These are phyloP conservation scores for Phytophthora tentaculata DNA, from an alignment of 352 stramenopile species.

Conservation along the genomic window DNA sequence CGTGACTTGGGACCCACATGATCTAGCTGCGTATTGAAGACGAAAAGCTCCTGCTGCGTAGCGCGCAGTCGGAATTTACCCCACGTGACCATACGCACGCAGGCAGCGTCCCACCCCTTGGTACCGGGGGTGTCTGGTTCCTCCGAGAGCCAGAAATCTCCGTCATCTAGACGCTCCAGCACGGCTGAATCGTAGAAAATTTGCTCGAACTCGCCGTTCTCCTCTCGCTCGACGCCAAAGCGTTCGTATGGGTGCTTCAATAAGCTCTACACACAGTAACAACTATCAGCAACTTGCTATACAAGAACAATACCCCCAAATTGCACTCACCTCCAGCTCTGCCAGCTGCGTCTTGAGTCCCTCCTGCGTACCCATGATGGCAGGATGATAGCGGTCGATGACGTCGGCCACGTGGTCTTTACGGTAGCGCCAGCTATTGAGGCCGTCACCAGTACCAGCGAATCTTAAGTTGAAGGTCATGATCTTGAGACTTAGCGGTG, in stretches of 20 bases:
- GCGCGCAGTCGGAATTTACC: constrained; percentile 67
- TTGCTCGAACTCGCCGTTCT: constrained; percentile 82
- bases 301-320: not conserved
- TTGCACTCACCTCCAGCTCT: constrained; percentile 53
- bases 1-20: constrained; percentile 65
- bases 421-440: constrained; percentile 71
- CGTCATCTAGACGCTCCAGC: constrained; percentile 59
- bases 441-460: constrained; percentile 63
- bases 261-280: constrained; percentile 30
- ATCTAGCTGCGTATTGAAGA: constrained; percentile 85
- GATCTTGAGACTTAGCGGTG: constrained; percentile 66
- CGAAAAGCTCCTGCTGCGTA: constrained; percentile 72
- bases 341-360: constrained; percentile 70
- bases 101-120: constrained; percentile 69
- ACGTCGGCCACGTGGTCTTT: constrained; percentile 80
- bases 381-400: constrained; percentile 77
- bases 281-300: constrained; percentile 6
- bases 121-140: constrained; percentile 59
- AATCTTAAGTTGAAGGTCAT: constrained; percentile 90
- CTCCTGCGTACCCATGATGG: constrained; percentile 78
- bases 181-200: constrained; percentile 78
- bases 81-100: constrained; percentile 78
- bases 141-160: constrained; percentile 85
- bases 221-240: constrained; percentile 72
- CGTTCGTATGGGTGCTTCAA: constrained; percentile 72